These are phyloP conservation scores for Microcera coccophila DNA, from an alignment of 2,329 filamentous ascomycete species.

Conservation along the genomic window DNA sequence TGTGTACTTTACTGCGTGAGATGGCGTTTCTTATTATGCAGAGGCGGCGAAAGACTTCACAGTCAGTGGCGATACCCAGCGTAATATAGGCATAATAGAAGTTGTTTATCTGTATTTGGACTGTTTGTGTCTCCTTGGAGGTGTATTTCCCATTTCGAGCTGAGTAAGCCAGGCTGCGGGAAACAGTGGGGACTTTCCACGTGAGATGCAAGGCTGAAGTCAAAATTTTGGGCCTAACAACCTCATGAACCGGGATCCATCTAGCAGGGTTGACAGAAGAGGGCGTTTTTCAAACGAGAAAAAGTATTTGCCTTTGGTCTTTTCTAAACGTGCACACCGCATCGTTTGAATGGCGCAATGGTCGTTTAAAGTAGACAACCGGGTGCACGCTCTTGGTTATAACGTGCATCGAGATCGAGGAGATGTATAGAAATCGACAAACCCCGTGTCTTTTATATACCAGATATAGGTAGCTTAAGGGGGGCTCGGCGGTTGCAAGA, in stretches of 20 bases:
- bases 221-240: slow-evolving; percentile 20
- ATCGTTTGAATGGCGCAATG: not conserved
- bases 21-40: not conserved
- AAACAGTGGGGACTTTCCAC: slow-evolving; percentile 16
- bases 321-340: not conserved
- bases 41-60: not conserved
- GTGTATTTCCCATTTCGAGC: slow-evolving; percentile 7
- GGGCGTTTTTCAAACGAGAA: no score
- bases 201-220: slow-evolving; percentile 30
- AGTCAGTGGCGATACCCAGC: slow-evolving; percentile 21
- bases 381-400: not conserved
- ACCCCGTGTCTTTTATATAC: not conserved
- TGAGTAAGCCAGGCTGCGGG: not conserved
- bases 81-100: slow-evolving; percentile 8
- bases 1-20: slow-evolving; percentile 70
- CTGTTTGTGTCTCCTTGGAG: not conserved
- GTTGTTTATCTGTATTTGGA: not conserved
- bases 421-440: not conserved
- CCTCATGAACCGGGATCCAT: slow-evolving; percentile 5
- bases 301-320: no score
- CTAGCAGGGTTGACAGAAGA: slow-evolving; percentile 1
- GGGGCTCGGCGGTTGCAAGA: not conserved
- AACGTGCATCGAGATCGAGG: not conserved
- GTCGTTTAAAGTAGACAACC: no score
- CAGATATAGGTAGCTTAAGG: not conserved